A percentile compares a stretch with the other conserved stretches of the same genome.
These are phyloP conservation scores for Myriangium duriaei DNA, from an alignment of 2,329 filamentous ascomycete genomes.

Conservation along the genomic window DNA sequence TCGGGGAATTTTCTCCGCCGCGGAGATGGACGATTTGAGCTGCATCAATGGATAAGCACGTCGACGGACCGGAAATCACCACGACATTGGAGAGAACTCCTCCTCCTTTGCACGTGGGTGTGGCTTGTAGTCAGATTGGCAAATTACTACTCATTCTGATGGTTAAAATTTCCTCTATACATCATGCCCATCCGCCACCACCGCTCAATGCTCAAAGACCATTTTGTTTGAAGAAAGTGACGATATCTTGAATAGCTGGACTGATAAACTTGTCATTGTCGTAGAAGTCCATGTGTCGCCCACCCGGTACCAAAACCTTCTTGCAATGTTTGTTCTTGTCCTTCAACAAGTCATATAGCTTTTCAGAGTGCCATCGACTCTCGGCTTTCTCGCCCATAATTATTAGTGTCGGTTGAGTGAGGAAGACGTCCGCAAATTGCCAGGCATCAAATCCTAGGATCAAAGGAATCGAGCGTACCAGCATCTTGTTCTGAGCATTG, in stretches of 20 bases:
- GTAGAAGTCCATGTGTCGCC: conserved; percentile 5
- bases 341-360: not conserved
- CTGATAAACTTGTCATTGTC: conserved; percentile 3
- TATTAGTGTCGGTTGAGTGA: conserved; percentile 1
- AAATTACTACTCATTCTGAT: too few relatives aligned
- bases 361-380: conserved; percentile 4
- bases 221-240: not conserved
- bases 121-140: too few relatives aligned
- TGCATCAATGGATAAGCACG: too few relatives aligned
- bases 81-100: too few relatives aligned
- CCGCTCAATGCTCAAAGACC: too few relatives aligned
- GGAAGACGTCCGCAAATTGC: conserved; percentile 12
- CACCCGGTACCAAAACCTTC: conserved; percentile 2
- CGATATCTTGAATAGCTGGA: conserved; percentile 3
- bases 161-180: too few relatives aligned
- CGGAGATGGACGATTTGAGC: conserved; percentile 8
- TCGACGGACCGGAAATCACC: too few relatives aligned
- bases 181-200: too few relatives aligned
- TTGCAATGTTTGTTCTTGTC: conserved; percentile 1
- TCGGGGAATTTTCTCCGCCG: too few relatives aligned
- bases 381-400: conserved; percentile 4
- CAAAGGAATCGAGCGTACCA: not conserved
- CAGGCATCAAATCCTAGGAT: conserved; percentile 1
- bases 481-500: conserved; percentile 5
- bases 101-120: conserved; percentile 8